Percentiles rank a stretch among this genome's conserved stretches.
phyloP scores from a whole-genome alignment of 441 rosid genomes.

The Rhodomyrtus psidioides region DNA sequence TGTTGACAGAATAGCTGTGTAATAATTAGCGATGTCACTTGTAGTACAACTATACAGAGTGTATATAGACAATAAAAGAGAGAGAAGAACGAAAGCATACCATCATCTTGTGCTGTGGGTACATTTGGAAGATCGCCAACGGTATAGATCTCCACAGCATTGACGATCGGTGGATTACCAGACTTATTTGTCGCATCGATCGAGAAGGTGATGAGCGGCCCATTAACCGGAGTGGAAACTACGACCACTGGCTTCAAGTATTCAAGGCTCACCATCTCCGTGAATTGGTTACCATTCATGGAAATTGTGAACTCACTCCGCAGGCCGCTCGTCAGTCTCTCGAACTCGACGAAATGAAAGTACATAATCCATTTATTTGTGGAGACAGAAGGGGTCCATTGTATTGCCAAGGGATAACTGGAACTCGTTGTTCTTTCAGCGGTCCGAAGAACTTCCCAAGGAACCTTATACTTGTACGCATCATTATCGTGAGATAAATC shows the following conservation, averaged over 20 bases:
- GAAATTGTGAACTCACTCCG: not conserved
- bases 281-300: not conserved
- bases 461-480: not conserved
- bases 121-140: not conserved
- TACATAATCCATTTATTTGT: not conserved
- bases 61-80: not conserved
- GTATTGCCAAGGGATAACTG: not conserved
- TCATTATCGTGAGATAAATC: not conserved
- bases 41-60: not conserved
- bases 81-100: not conserved
- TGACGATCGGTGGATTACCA: not conserved
- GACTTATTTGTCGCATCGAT: not conserved
- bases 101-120: not conserved
- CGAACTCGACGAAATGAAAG: not conserved
- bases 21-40: not conserved
- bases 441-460: not conserved
- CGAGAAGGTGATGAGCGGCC: not conserved
- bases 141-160: not conserved
- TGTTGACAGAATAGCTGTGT: not conserved
- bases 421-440: not conserved
- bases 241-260: not conserved
- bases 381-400: fast-evolving
- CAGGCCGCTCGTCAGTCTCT: not conserved
- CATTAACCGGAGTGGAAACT: not conserved
- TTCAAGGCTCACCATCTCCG: not conserved